phyloP scores from a whole-genome alignment of 768 basidiomycete genomes.

The Bullera alba region DNA sequence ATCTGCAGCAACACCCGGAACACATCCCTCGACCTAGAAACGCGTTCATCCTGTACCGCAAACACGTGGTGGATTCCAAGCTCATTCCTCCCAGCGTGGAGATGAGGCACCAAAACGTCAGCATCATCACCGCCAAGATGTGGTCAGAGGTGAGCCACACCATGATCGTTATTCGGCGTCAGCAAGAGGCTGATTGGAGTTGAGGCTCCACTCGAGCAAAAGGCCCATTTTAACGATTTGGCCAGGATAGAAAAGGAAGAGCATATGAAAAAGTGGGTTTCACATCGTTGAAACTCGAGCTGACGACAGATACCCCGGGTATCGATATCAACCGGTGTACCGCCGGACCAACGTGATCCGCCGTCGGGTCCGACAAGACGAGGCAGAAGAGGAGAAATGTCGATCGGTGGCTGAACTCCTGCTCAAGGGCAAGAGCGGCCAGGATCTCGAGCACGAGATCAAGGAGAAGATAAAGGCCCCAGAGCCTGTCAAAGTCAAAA shows the following conservation, averaged over 20 bases:
- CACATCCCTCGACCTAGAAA: conserved; percentile 69
- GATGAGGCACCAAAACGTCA: conserved; percentile 65
- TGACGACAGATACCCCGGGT: conserved; percentile 36
- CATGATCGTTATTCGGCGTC: neutral
- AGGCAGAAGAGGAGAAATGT: conserved; percentile 42
- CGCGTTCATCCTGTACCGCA: conserved; percentile 73
- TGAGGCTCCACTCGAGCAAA: conserved; percentile 35
- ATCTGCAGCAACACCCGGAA: conserved; percentile 36
- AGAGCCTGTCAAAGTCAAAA: neutral
- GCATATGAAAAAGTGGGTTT: conserved; percentile 38
- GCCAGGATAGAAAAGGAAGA: conserved; percentile 44
- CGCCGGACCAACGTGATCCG: conserved; percentile 40
- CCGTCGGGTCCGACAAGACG: conserved; percentile 37
- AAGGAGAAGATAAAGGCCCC: conserved; percentile 23
- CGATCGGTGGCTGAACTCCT: conserved; percentile 32
- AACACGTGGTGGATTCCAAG: conserved; percentile 62
- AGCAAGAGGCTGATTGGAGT: too few relatives aligned
- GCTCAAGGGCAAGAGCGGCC: conserved; percentile 36
- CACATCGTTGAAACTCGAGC: neutral
- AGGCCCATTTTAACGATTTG: conserved; percentile 39
- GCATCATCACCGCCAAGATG: conserved; percentile 60
- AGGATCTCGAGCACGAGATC: conserved; percentile 33
- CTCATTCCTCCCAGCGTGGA: conserved; percentile 56
- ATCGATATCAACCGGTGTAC: conserved; percentile 44
- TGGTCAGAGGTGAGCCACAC: conserved; percentile 56